Percentiles rank a stretch among this genome's conserved stretches.
Evolutionary conservation across 169 alveolate species (phyloP).

Genomic region (Plasmodium blacklocki): DNA sequence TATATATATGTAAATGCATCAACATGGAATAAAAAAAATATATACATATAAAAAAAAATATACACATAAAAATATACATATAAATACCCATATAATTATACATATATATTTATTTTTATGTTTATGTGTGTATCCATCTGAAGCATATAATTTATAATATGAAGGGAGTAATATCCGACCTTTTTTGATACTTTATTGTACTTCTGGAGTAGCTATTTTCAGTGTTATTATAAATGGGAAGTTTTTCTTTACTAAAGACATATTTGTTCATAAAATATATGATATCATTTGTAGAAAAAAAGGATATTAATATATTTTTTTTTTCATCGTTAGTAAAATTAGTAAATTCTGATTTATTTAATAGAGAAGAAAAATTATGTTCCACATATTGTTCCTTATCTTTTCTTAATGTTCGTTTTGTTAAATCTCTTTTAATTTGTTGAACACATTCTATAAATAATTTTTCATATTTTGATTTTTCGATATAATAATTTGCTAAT

Average conservation of each 20-base stretch:
- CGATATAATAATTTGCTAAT: conserved; percentile 56
- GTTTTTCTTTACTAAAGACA: conserved; percentile 49
- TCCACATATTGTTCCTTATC: conserved; percentile 65
- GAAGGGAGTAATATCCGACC: conserved; percentile 70
- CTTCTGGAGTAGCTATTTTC: conserved; percentile 48
- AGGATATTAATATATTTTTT: conserved; percentile 54
- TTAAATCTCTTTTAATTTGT: conserved; percentile 55
- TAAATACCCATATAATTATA: too few species aligned
- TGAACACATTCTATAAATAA: conserved; percentile 51
- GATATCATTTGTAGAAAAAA: conserved; percentile 59
- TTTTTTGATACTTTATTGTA: conserved; percentile 25
- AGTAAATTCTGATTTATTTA: conserved; percentile 45
- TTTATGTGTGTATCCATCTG: too few species aligned
- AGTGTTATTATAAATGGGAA: conserved; percentile 13
- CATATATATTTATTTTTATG: too few species aligned
- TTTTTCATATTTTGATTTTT: conserved; percentile 68
- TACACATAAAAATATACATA: too few species aligned
- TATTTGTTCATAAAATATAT: conserved; percentile 42
- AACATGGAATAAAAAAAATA: too few species aligned
- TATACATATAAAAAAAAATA: too few species aligned
- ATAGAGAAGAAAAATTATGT: conserved; percentile 43
- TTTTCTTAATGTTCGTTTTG: conserved; percentile 24
- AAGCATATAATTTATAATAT: conserved; percentile 30
- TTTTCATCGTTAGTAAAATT: conserved; percentile 70
- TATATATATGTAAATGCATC: too few species aligned